A percentile compares a stretch with the other conserved stretches of the same genome.
Conservation (phyloP, 2,329 filamentous ascomycete species). For the Leptographium flavum region DNA sequence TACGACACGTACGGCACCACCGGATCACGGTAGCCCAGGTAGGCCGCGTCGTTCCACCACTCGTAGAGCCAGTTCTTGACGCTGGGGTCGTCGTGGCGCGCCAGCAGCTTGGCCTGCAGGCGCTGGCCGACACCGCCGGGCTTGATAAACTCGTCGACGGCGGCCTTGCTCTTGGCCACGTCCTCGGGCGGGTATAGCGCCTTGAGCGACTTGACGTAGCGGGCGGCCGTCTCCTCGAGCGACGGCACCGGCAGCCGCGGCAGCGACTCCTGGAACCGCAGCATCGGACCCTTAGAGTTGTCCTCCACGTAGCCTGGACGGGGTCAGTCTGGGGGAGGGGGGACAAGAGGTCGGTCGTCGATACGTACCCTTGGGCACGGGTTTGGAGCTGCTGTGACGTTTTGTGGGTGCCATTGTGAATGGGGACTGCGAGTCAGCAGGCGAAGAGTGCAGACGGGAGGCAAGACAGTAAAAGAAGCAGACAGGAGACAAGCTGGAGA, state of each 20-base stretch:
- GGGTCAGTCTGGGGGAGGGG: neutral
- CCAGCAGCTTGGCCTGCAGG: slow-evolving; percentile 78
- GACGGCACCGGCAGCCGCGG: slow-evolving; percentile 66
- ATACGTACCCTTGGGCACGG: slow-evolving; percentile 10
- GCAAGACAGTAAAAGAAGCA: neutral
- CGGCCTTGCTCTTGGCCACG: slow-evolving; percentile 60
- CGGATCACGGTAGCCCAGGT: slow-evolving; percentile 85
- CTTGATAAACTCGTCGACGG: slow-evolving; percentile 75
- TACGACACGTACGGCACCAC: slow-evolving; percentile 97
- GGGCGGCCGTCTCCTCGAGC: slow-evolving; percentile 66
- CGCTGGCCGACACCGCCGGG: slow-evolving; percentile 72
- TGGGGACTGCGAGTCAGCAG: slow-evolving; percentile 4
- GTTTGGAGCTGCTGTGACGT: slow-evolving; percentile 39
- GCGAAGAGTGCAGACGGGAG: slow-evolving; percentile 3
- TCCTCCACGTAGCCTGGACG: slow-evolving; percentile 65
- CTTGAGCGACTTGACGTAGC: slow-evolving; percentile 69
- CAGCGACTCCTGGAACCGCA: slow-evolving; percentile 76
- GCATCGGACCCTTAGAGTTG: slow-evolving; percentile 62
- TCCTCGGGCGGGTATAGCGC: slow-evolving; percentile 57
- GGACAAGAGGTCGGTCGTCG: slow-evolving; percentile 32
- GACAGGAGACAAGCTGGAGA: too few relatives aligned
- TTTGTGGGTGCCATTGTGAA: slow-evolving; percentile 37
- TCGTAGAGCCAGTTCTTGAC: slow-evolving; percentile 90
- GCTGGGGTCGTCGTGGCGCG: slow-evolving; percentile 63
- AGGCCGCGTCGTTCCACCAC: slow-evolving; percentile 96